These are phyloP conservation scores for Heracleum sosnowskyi DNA, from an alignment of 129 eudicot genomes.

Conservation along the genomic window DNA sequence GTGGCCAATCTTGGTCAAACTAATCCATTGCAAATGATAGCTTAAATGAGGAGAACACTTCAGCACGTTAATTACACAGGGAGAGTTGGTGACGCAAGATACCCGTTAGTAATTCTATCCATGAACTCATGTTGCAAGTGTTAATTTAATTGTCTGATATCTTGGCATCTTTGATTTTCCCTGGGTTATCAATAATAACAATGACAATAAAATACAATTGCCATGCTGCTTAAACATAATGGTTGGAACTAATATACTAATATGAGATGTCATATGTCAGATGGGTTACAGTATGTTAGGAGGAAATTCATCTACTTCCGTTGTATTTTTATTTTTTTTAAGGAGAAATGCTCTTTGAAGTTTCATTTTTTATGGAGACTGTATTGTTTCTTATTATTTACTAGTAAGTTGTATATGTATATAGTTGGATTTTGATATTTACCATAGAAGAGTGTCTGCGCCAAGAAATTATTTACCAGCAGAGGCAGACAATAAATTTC, in stretches of 20 bases:
- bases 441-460: background rate
- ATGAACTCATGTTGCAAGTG: background rate
- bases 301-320: background rate
- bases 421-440: no score
- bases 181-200: background rate
- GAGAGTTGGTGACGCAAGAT: constrained; percentile 88
- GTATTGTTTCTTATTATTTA: no score
- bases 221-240: background rate
- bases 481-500: background rate
- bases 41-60: constrained; percentile 84
- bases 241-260: background rate
- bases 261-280: no score
- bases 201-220: background rate
- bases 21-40: constrained; percentile 72
- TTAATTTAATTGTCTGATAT: background rate
- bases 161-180: background rate
- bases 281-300: background rate
- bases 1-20: constrained; percentile 80
- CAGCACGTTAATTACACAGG: constrained; percentile 84
- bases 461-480: background rate
- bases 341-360: background rate
- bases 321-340: no score
- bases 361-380: background rate
- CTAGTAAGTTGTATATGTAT: no score
- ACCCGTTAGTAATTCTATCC: constrained; percentile 61